Conservation (phyloP, 176 grass and related monocot species). For the Melocanna baccifera region DNA sequence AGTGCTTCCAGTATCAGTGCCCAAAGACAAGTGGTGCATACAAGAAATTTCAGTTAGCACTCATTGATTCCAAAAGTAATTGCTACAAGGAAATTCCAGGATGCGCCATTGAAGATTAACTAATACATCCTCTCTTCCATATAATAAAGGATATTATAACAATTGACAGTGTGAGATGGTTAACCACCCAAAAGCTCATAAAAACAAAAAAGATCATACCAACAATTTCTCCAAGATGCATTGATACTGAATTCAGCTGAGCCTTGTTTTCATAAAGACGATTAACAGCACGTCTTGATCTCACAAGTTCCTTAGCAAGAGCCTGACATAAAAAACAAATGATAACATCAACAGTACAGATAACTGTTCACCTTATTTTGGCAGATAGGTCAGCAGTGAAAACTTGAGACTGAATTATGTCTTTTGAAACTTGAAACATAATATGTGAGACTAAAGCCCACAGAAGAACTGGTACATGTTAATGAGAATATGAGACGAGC, state of each 20-base stretch:
- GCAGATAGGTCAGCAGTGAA: not conserved
- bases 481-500: not conserved
- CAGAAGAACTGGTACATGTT: not conserved
- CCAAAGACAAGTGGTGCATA: not conserved
- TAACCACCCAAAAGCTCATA: not conserved
- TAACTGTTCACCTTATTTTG: not conserved
- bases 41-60: not conserved
- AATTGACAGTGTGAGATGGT: not conserved
- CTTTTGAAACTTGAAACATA: not conserved
- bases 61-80: not conserved
- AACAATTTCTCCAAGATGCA: conserved; percentile 95
- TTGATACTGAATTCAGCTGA: conserved; percentile 87
- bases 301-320: conserved; percentile 93
- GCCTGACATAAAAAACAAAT: conserved; percentile 37
- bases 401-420: not conserved
- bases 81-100: not conserved
- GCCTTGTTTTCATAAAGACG: conserved; percentile 98
- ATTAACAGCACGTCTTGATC: conserved; percentile 76
- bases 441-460: not conserved
- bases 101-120: not conserved
- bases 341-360: not conserved
- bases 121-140: conserved; percentile 7
- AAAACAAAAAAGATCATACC: conserved; percentile 37
- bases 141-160: not conserved
- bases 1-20: not conserved